Evolutionary conservation across 768 basidiomycete species (phyloP).

Genomic region (Atractiella rhizophila): DNA sequence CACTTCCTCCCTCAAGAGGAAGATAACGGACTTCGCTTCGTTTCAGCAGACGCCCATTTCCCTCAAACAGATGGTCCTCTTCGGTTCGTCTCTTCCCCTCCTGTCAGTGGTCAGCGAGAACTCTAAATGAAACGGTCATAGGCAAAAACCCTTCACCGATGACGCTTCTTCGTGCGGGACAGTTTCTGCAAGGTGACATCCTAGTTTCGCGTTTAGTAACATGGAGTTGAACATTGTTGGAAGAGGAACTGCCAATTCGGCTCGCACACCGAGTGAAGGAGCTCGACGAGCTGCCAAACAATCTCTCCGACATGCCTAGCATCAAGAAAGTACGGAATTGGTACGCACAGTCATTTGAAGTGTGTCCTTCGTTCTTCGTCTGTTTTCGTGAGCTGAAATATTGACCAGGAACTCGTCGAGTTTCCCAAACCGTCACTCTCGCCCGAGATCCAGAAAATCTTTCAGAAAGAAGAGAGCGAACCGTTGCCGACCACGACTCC

Average conservation of each 20-base stretch:
- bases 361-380: conserved; percentile 22
- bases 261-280: conserved; percentile 90
- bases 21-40: too few species aligned
- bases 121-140: not conserved
- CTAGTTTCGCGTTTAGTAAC: not conserved
- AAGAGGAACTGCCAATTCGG: conserved; percentile 81
- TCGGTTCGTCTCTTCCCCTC: conserved; percentile 25
- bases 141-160: conserved; percentile 73
- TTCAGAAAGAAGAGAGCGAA: conserved; percentile 31
- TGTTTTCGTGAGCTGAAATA: not conserved
- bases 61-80: conserved; percentile 88
- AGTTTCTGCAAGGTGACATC: conserved; percentile 48
- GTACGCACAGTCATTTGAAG: conserved; percentile 98
- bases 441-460: conserved; percentile 35
- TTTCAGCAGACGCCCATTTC: conserved; percentile 90
- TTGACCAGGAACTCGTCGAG: conserved; percentile 54
- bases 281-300: conserved; percentile 76
- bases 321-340: conserved; percentile 86
- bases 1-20: too few species aligned
- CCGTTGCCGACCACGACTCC: conserved; percentile 46
- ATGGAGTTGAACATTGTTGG: not conserved
- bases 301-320: conserved; percentile 65
- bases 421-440: conserved; percentile 59
- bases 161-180: conserved; percentile 69
- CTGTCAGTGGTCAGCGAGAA: not conserved